These are phyloP conservation scores for Berberis vulgaris DNA, from an alignment of 164 flowering plant species.

Conservation along the genomic window DNA sequence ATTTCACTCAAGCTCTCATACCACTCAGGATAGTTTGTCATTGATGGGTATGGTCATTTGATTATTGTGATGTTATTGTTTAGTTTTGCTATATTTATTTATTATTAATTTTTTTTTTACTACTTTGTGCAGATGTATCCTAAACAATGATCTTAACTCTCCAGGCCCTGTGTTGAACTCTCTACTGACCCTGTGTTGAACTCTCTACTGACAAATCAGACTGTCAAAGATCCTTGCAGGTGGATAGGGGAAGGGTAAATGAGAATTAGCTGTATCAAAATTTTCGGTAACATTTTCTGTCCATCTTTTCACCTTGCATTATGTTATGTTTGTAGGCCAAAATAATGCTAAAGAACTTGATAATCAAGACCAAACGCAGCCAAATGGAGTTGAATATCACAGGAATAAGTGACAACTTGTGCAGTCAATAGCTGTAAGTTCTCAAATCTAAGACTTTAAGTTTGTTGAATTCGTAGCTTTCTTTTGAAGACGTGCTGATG, in stretches of 20 bases:
- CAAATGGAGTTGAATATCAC: conserved; percentile 54
- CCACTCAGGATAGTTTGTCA: conserved; percentile 57
- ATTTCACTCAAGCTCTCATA: conserved; percentile 61
- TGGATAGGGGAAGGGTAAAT: conserved; percentile 57
- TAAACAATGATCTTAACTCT: conserved; percentile 34
- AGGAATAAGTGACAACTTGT: conserved; percentile 63
- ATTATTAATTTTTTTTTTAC: conserved; percentile 1
- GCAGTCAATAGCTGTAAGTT: conserved; percentile 31
- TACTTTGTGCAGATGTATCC: conserved; percentile 40
- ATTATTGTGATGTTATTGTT: neutral
- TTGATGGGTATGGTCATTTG: conserved; percentile 45
- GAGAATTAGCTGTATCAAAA: neutral
- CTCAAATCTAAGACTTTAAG: neutral
- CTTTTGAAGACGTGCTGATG: conserved; percentile 42
- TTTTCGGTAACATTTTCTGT: neutral
- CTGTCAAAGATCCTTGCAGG: conserved; percentile 34
- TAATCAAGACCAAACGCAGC: conserved; percentile 44
- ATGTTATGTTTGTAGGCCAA: conserved; percentile 40
- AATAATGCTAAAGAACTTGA: conserved; percentile 55
- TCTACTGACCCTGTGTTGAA: conserved; percentile 67
- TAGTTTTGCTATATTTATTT: neutral
- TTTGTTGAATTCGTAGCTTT: conserved; percentile 30
- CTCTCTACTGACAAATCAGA: conserved; percentile 53
- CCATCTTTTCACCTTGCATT: neutral
- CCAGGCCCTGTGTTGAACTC: no score